Evolutionary conservation across 2,329 filamentous ascomycete species (phyloP).

Genomic region (Myrmaecium sp.): DNA sequence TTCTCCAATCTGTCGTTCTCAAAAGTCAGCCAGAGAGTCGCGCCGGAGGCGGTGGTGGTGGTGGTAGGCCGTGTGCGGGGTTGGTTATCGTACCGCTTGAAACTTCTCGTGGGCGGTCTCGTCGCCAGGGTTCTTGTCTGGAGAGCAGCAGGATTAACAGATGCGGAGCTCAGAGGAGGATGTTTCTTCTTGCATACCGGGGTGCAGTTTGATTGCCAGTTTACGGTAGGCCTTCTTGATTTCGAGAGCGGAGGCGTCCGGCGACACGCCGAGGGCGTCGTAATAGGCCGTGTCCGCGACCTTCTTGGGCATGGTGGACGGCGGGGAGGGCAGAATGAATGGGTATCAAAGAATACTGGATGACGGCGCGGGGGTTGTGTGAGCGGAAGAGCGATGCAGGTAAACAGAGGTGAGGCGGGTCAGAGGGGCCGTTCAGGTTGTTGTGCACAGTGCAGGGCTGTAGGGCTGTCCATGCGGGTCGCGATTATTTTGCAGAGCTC

Average conservation of each 20-base stretch:
- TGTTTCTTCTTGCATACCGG: conserved; percentile 51
- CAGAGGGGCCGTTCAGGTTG: too few species aligned
- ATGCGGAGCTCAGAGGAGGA: conserved; percentile 1
- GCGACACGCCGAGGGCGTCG: conserved; percentile 68
- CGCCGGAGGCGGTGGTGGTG: conserved; percentile 1
- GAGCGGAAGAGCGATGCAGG: too few species aligned
- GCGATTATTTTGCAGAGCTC: too few species aligned
- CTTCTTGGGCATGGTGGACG: too few species aligned
- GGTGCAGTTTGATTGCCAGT: conserved; percentile 82
- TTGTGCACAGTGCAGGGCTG: not conserved
- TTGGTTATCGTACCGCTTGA: conserved; percentile 50
- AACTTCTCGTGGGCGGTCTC: conserved; percentile 88
- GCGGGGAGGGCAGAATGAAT: too few species aligned
- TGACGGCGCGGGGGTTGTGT: too few species aligned
- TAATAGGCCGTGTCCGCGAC: conserved; percentile 82
- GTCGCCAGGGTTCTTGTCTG: conserved; percentile 96
- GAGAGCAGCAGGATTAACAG: conserved; percentile 5
- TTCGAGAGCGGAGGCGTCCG: conserved; percentile 74
- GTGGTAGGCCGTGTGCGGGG: too few species aligned
- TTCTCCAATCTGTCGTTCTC: conserved; percentile 40
- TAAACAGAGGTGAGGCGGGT: too few species aligned
- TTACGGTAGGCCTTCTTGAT: conserved; percentile 95
- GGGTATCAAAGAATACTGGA: too few species aligned
- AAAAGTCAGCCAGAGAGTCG: conserved; percentile 6
- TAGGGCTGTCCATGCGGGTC: not conserved